Conservation (phyloP, 164 flowering plant species). For the Magnolia officinalis region DNA sequence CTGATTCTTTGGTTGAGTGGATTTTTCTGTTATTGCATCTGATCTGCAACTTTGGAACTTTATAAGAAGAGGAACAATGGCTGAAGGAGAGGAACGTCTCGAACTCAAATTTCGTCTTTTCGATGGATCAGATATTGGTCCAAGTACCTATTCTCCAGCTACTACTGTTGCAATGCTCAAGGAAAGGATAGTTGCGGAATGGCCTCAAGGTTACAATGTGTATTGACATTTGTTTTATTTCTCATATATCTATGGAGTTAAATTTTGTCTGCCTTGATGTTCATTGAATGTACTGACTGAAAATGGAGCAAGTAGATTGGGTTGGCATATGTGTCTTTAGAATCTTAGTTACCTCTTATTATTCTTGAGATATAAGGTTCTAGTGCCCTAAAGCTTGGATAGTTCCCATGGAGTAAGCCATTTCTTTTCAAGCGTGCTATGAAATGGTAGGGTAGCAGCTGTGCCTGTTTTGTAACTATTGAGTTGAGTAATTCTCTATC, state of each 20-base stretch:
- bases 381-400: background rate
- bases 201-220: constrained; percentile 51
- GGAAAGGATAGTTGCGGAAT: constrained; percentile 51
- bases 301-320: background rate
- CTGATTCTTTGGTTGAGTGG: background rate
- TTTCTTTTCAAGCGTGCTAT: too few relatives aligned
- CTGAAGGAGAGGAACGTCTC: constrained; percentile 30
- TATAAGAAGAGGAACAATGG: constrained; percentile 22
- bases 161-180: constrained; percentile 53
- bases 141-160: constrained; percentile 44
- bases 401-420: too few relatives aligned
- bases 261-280: background rate
- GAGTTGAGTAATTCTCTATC: too few relatives aligned
- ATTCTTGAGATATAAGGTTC: background rate
- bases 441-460: too few relatives aligned
- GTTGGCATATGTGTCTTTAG: background rate
- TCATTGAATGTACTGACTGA: background rate
- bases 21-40: background rate
- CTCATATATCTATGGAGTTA: background rate
- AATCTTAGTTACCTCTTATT: background rate
- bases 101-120: constrained; percentile 53
- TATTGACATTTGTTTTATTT: background rate
- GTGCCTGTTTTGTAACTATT: too few relatives aligned
- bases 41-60: background rate
- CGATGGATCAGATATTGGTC: constrained; percentile 69